Base-by-base conservation (phyloP, 495 filamentous ascomycete species). In the Aeminium ludgeri region DNA sequence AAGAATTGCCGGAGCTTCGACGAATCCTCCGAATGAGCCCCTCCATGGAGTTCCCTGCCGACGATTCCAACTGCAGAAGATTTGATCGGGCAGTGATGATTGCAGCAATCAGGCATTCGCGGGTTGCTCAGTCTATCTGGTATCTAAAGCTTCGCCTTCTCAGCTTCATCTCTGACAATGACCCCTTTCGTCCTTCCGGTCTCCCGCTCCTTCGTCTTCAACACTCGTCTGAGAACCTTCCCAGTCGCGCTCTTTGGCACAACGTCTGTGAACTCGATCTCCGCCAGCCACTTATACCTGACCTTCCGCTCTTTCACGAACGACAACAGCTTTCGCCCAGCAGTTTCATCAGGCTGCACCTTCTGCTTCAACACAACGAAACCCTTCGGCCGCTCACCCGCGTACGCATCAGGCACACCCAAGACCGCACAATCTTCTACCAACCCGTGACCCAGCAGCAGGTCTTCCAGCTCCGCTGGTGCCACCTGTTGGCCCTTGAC, bases 401-500 rank as follows among this genome's bases (percentile, higher is more conserved):
- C 55, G 40, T 78, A 73, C 30, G 70, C 68, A 63, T 20, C 46
- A 6, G 38, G 42, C 0, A 82, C 70, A 0, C 84, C 83, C 27
- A 92, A 70, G 10, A 95, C 82, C 1, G 78, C 86, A 1, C 69
- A 82, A 54, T 94, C 83, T 20, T 66, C 60, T 23, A 93, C 65
- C 2, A 68, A 65, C 2, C 72, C 71, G 39, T 83, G 76, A 17
- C 78, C 72, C 7, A 93, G 58, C 15, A 95, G 63, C 2, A 86
- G 55, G 3, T 72, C 75, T 56, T 94, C 86, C 1, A 94, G 62
- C 59, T 94, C 86, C 0, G 86, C 82, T 2, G 51, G 51, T 15
- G 49, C 35, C 12, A 52, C 49, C 35, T 52, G 49, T 30, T 46
- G 45, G 11, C 49, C 49, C 17, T 46, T 44, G 12, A 54, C 48